Conservation (phyloP, 2,329 filamentous ascomycete genomes). For the Pseudocercospora musae region DNA sequence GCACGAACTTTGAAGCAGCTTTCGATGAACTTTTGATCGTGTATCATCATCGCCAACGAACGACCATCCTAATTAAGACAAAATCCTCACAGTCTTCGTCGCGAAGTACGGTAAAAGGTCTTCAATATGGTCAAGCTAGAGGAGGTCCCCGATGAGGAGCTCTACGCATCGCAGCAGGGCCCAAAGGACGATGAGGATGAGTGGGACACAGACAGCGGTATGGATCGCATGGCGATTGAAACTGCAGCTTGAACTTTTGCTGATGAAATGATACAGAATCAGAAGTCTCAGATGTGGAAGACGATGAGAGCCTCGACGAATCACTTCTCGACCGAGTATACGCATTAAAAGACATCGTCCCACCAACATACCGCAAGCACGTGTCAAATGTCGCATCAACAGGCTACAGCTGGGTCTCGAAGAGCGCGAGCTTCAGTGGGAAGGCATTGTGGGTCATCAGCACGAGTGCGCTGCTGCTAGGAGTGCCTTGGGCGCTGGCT, state of each 20-base stretch:
- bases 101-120: neutral
- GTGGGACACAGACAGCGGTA: constrained; percentile 91
- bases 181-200: constrained; percentile 67
- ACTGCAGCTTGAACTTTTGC: neutral
- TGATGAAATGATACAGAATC: constrained; percentile 56
- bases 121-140: constrained; percentile 88
- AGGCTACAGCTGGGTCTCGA: constrained; percentile 57
- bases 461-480: constrained; percentile 83
- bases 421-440: constrained; percentile 67
- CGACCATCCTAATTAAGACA: neutral
- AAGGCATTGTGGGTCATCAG: constrained; percentile 88
- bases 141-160: constrained; percentile 96
- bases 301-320: constrained; percentile 56
- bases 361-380: constrained; percentile 44
- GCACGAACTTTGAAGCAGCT: neutral
- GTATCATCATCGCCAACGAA: neutral
- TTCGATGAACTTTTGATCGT: neutral
- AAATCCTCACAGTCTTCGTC: no score
- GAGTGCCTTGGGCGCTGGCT: constrained; percentile 89
- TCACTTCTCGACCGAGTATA: constrained; percentile 42
- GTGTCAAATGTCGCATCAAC: constrained; percentile 45
- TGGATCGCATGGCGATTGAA: constrained; percentile 29
- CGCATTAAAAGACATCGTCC: constrained; percentile 46
- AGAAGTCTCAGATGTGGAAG: constrained; percentile 68
- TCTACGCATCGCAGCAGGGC: constrained; percentile 68